Evolutionary conservation across 495 filamentous ascomycete species (phyloP), one percentile per base, ranked within the genome.

Genomic region (Chlorociboria aeruginascens): DNA sequence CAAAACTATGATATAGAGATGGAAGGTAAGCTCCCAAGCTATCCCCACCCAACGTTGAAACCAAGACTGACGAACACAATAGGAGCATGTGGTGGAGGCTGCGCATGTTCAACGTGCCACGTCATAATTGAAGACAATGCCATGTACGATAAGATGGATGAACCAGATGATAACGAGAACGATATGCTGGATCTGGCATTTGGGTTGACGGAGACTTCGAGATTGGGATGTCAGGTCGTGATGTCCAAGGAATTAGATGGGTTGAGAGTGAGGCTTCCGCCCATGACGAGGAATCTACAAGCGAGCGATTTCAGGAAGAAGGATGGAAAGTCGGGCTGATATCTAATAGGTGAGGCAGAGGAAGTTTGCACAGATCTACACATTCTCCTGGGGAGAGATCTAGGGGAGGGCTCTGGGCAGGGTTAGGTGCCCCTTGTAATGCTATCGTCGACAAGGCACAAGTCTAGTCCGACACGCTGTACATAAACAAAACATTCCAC

Each of bases 131-230:
- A 82, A 48, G 81, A 85, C 58, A 76, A 85, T 3, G 82, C 80
- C 12, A 76, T 84, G 72, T 97, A 87, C 61, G 92, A 97, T 53
- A 82, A 80, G 68, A 90, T 97, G 70, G 76, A 81, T 39, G 93
- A 97, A 66, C 86, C 92, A 12, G 81, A 83, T 35, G 92, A 98
- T 62, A 93, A 98, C 62, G 92, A 98, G 75, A 97, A 97, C 63
- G 92, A 98, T 66, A 98, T 98, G 92, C 69, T 98, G 56, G 92
- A 98, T 63, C 63, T 97, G 50, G 92, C 92, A 0, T 98, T 98
- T 63, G 92, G 92, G 0, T 59, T 97, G 56, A 96, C 89, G 7
- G 92, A 98, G 69, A 98, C 93, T 40, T 94, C 86, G 38, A 76
- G 92, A n/a, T 65, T 98, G 40, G 92, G 92, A 7, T 98, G 92